Conservation (phyloP, 441 rosid species). For the Iberis amara region DNA sequence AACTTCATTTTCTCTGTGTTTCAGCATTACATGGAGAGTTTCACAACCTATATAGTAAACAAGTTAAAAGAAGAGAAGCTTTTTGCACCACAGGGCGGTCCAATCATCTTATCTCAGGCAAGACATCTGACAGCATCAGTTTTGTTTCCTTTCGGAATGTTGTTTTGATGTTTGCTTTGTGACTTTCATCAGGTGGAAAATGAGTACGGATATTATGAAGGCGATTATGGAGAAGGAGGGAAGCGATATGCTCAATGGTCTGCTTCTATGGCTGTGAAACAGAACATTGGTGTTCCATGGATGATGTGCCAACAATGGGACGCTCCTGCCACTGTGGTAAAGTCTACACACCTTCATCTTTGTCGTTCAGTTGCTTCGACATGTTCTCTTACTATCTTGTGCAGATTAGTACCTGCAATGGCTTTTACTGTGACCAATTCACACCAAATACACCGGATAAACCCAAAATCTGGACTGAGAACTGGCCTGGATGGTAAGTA, state of each 20-base stretch:
- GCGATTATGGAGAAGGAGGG: slow-evolving; percentile 70
- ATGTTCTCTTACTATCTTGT: slow-evolving; percentile 20
- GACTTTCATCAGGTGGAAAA: slow-evolving; percentile 59
- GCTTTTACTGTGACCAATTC: slow-evolving; percentile 85
- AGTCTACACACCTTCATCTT: slow-evolving; percentile 19
- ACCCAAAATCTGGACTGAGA: slow-evolving; percentile 99
- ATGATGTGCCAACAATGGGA: slow-evolving; percentile 88
- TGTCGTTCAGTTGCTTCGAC: background rate
- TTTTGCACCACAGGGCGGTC: slow-evolving; percentile 94
- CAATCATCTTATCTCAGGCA: slow-evolving; percentile 92
- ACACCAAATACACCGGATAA: slow-evolving; percentile 69
- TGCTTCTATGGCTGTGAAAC: slow-evolving; percentile 89
- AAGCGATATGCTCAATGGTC: slow-evolving; percentile 82
- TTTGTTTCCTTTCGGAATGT: background rate
- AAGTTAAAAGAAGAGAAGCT: slow-evolving; percentile 87
- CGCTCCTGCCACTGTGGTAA: slow-evolving; percentile 78
- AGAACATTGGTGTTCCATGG: slow-evolving; percentile 90
- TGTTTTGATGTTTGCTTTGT: background rate
- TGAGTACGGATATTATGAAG: slow-evolving; percentile 75
- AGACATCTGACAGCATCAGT: slow-evolving; percentile 22
- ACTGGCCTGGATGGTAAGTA: slow-evolving; percentile 98
- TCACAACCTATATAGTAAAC: slow-evolving; percentile 63
- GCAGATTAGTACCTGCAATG: slow-evolving; percentile 92
- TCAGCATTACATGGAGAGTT: slow-evolving; percentile 82
- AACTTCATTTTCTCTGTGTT: slow-evolving; percentile 18